These are phyloP conservation scores for Leishmania braziliensis DNA, from an alignment of 208 protist species.

Conservation along the genomic window DNA sequence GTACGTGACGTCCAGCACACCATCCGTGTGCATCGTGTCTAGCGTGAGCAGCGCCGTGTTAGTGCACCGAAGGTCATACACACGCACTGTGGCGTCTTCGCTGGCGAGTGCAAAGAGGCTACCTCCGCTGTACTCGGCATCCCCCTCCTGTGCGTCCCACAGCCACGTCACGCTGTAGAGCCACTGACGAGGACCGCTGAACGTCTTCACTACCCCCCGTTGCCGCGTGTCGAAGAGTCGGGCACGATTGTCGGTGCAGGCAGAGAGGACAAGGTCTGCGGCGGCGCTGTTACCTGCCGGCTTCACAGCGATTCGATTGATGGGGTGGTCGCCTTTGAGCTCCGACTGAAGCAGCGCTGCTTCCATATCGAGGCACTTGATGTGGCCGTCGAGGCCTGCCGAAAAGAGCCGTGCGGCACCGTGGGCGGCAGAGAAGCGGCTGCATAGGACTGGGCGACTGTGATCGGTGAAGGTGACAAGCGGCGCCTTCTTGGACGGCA, in stretches of 20 bases:
- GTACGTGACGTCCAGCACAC: conserved; percentile 81
- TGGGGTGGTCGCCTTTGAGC: conserved; percentile 67
- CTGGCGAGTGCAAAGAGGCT: conserved; percentile 65
- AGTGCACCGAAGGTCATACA: conserved; percentile 78
- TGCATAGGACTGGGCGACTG: conserved; percentile 71
- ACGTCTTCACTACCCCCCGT: conserved; percentile 56
- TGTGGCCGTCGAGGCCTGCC: conserved; percentile 69
- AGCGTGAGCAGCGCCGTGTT: conserved; percentile 64
- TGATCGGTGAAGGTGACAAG: conserved; percentile 81
- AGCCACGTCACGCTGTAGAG: conserved; percentile 80
- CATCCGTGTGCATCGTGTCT: conserved; percentile 81
- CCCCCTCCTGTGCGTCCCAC: conserved; percentile 54
- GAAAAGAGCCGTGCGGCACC: conserved; percentile 59
- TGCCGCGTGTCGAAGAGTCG: conserved; percentile 80
- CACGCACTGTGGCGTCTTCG: conserved; percentile 72
- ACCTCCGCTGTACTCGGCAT: conserved; percentile 28
- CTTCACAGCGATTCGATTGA: conserved; percentile 64
- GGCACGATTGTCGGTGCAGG: conserved; percentile 83
- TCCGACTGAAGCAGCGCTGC: conserved; percentile 44
- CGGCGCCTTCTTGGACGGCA: conserved; percentile 64
- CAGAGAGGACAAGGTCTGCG: conserved; percentile 68
- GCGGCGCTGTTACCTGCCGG: conserved; percentile 31
- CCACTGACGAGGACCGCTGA: conserved; percentile 83
- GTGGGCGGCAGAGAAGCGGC: conserved; percentile 61
- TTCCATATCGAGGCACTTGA: conserved; percentile 72